These are phyloP conservation scores for Entamoeba invadens DNA, from an alignment of 208 protist genomes.

Conservation along the genomic window DNA sequence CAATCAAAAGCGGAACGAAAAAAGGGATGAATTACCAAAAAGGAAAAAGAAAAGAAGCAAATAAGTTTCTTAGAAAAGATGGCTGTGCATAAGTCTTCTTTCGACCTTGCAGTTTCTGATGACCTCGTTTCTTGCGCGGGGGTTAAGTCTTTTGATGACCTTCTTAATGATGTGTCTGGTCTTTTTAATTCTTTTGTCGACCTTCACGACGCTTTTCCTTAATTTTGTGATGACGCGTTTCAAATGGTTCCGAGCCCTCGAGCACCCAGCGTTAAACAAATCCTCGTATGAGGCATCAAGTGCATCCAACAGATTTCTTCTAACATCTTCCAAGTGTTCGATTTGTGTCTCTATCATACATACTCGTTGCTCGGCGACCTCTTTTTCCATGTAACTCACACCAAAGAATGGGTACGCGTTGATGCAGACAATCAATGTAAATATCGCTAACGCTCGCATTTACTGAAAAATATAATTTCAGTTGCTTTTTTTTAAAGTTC, in stretches of 20 bases:
- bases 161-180: not conserved
- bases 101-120: not conserved
- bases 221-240: not conserved
- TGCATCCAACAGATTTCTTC: not conserved
- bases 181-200: not conserved
- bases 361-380: not conserved
- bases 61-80: not conserved
- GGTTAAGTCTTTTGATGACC: not conserved
- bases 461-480: not conserved
- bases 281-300: not conserved
- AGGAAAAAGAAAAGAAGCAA: not conserved
- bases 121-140: not conserved
- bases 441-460: not conserved
- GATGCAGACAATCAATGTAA: not conserved
- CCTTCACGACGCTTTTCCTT: not conserved
- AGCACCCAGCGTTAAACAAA: not conserved
- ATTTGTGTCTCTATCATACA: not conserved
- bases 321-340: not conserved
- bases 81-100: not conserved
- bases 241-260: not conserved
- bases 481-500: not conserved
- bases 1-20: too few relatives aligned
- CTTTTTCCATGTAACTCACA: not conserved
- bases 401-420: not conserved
- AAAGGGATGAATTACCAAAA: not conserved